Base-by-base conservation (phyloP, 805 yeast genomes). In the Teunomyces lycoperdinae region DNA sequence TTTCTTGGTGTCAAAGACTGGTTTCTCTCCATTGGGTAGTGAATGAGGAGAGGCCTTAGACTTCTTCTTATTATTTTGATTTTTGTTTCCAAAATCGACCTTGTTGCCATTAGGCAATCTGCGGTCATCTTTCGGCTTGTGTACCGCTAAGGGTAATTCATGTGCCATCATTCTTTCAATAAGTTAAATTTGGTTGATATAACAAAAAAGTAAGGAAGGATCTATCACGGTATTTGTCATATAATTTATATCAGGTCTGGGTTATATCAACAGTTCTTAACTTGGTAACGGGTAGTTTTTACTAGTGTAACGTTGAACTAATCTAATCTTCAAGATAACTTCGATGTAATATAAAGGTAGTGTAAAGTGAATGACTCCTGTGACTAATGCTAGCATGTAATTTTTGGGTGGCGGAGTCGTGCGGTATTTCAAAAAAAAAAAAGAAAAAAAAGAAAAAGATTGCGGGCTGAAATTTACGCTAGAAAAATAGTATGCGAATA, bases 131-230 rank as follows among this genome's bases (percentile, higher is more conserved):
- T 53, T 50, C 16, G 35, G 9, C 27, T 32, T 47, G 13, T 55
- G 67, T 44, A 60, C 56, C 34, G 58, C 54, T 49, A 56, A 45
- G 32, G 73, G 70, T 52, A 61, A 47, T 54, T 68, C 72, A 51
- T 66, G 73, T 10, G 67, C 66, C 67, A 64, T 65, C 68, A 65
- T 63, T 17, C 44, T 49, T 26, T 35, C 39, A 20, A 35, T 35
- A 26, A 5, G 41, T 24, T 17, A 20, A 11, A 24, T 38, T 26
- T 38, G 13, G 27, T 26, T 13, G 13, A 38, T 38, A 24, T 5
- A 38, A 38, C 17, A 42, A 24, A 30, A 17, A 42, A 29, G 29
- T 14, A 28, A 42, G 20, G 9, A 11, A 11, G 36, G 35, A 30
- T 17, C 44, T 30, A 29, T 28, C 16, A 33, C 41, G 30, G 41